These are phyloP conservation scores for Adenanthera pavonina DNA, from an alignment of 306 rosid species.

Conservation along the genomic window DNA sequence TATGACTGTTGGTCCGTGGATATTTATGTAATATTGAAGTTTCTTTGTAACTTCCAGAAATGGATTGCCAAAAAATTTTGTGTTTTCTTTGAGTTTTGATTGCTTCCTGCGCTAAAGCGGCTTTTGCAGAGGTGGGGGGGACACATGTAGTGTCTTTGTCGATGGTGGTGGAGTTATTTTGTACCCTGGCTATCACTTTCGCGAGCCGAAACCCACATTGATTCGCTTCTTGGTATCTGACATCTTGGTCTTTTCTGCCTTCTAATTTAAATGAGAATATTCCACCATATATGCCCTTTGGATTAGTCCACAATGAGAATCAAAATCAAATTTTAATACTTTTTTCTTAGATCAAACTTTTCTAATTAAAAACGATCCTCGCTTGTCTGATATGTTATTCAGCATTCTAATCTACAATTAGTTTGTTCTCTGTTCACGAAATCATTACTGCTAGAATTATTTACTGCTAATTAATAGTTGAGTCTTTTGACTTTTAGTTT, in stretches of 20 bases:
- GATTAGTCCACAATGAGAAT: conserved; percentile 36
- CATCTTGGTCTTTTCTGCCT: conserved; percentile 10
- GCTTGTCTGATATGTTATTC: conserved; percentile 15
- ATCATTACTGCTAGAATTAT: conserved; percentile 15
- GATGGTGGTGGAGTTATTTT: conserved; percentile 39
- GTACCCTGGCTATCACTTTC: conserved; percentile 42
- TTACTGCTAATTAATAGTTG: background rate
- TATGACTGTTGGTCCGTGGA: background rate
- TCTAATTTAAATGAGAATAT: conserved; percentile 50
- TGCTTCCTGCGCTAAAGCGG: conserved; percentile 31
- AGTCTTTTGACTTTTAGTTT: background rate
- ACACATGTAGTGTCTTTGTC: conserved; percentile 34
- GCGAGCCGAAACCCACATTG: conserved; percentile 5
- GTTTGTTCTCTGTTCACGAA: conserved; percentile 13
- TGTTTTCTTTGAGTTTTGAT: conserved; percentile 4
- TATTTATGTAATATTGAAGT: background rate
- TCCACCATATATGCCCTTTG: conserved; percentile 49
- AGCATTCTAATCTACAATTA: conserved; percentile 25
- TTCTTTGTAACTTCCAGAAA: conserved; percentile 20
- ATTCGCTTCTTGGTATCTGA: conserved; percentile 35
- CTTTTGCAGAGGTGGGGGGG: conserved; percentile 34
- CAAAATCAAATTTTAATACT: conserved; percentile 38
- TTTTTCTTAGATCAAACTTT: conserved; percentile 23
- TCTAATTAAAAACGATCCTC: conserved; percentile 14
- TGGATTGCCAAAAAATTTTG: conserved; percentile 7